Percentiles rank a stretch among this genome's conserved stretches.
Conservation (phyloP, 495 filamentous ascomycete genomes). For the Lophiotrema nucula region DNA sequence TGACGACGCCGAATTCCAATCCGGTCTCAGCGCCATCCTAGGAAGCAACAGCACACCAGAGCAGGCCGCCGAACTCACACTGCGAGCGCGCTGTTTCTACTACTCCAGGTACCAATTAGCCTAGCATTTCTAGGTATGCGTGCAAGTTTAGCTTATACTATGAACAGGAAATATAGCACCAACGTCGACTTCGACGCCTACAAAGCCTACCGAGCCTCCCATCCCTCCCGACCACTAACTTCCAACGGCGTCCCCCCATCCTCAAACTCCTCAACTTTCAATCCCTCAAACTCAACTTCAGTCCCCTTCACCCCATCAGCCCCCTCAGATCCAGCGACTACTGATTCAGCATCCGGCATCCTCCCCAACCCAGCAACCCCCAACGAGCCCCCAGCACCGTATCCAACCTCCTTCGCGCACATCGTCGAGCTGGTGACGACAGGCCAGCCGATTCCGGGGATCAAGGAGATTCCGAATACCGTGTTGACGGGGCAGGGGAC, state of each 20-base stretch:
- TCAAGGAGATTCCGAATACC: slow-evolving; percentile 83
- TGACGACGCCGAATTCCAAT: slow-evolving; percentile 54
- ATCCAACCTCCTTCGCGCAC: slow-evolving; percentile 82
- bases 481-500: slow-evolving; percentile 66
- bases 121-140: background rate
- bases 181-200: slow-evolving; percentile 45
- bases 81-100: slow-evolving; percentile 52
- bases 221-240: background rate
- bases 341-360: slow-evolving; percentile 11
- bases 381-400: slow-evolving; percentile 48
- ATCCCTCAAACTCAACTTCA: background rate
- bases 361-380: slow-evolving; percentile 8
- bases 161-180: slow-evolving; percentile 39
- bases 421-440: slow-evolving; percentile 85
- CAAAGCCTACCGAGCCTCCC: slow-evolving; percentile 38
- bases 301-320: background rate
- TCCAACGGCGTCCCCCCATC: slow-evolving; percentile 7
- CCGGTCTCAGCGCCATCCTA: slow-evolving; percentile 47
- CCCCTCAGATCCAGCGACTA: background rate
- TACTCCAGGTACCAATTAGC: slow-evolving; percentile 33
- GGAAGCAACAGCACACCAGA: slow-evolving; percentile 45
- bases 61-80: slow-evolving; percentile 45
- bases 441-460: slow-evolving; percentile 82
- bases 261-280: background rate
- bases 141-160: background rate